phyloP scores from a whole-genome alignment of 2,329 filamentous ascomycete species.

The Fusarium cicatricum region DNA sequence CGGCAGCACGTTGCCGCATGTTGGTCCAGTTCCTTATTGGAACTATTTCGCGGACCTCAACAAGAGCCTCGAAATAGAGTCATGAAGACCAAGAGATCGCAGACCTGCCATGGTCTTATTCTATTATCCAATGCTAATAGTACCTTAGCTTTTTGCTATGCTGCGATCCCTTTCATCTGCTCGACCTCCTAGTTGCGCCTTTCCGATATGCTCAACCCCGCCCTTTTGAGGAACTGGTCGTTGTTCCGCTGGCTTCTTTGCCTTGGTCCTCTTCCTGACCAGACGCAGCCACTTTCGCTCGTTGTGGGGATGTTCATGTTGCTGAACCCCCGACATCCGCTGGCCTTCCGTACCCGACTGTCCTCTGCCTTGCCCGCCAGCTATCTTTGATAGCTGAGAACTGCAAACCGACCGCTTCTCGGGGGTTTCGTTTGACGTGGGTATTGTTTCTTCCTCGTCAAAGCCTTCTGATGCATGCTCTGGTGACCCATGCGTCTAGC shows the following conservation, averaged over 20 bases:
- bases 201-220: neutral
- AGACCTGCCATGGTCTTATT: neutral
- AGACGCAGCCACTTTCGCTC: neutral
- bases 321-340: neutral
- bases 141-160: neutral
- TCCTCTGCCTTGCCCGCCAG: neutral
- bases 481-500: neutral
- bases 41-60: too few species aligned
- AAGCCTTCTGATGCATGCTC: neutral
- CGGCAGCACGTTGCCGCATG: neutral
- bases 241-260: neutral
- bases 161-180: neutral
- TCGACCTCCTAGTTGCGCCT: neutral
- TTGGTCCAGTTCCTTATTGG: too few species aligned
- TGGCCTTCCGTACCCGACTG: neutral
- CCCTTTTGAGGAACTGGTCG: neutral
- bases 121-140: neutral
- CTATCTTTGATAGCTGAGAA: neutral
- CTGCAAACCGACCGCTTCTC: too few species aligned
- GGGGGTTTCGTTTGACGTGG: too few species aligned
- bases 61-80: neutral
- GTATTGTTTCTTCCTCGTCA: neutral
- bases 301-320: neutral
- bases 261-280: neutral
- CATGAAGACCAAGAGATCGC: too few species aligned